Base-by-base conservation (phyloP, 1,284 basidiomycete species). In the Vanrija humicola region DNA sequence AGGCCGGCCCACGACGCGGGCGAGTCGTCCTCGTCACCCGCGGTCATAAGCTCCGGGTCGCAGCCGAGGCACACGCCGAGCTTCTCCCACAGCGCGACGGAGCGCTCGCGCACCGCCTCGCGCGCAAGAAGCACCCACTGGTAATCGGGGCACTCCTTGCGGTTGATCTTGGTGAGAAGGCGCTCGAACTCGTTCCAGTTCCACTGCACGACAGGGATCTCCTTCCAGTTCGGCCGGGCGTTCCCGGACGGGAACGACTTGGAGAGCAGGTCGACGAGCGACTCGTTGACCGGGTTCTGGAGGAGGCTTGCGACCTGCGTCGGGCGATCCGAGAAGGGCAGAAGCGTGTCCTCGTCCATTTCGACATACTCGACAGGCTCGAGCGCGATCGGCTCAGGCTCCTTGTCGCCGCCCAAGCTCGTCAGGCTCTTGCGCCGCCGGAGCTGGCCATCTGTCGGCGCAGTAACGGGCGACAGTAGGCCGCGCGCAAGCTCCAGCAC, bases 341-440 rank as follows among this genome's bases (percentile, higher is more conserved):
- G 61, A 14, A 74, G 63, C 5, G 66, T 64, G 43, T 73, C 70
- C 6, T 72, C 66, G 25, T 72, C 69, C 61, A 77, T 62, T 49
- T 75, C 69, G 16, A 72, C 64, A 44, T 76, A 77, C 49, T 77
- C 74, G 50, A 77, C 70, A 0, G 75, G 74, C 58, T 77, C 75
- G 38, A 77, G 64, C 12, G 71, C 73, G 6, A 69, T 53, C 6
- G 68, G 66, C 19, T 65, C 64, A 28, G 50, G 49, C 26, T 62
- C 46, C 3, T 52, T 48, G 9, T 34, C 12, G 34, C 34, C 34
- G 9, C 12, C 34, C 12, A 34, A 15, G 12, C 14, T 34, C 29
- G 54, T 49, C 14, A 34, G 5, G 43, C 8, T 19, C 55, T 70
- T 72, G 40, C 67, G 64, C 38, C 72, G 64, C 46, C 64, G 64